Evolutionary conservation across 1,284 basidiomycete species (phyloP), one percentile per base, ranked within the genome.

Genomic region (Sporisorium iseilematis-ciliati): DNA sequence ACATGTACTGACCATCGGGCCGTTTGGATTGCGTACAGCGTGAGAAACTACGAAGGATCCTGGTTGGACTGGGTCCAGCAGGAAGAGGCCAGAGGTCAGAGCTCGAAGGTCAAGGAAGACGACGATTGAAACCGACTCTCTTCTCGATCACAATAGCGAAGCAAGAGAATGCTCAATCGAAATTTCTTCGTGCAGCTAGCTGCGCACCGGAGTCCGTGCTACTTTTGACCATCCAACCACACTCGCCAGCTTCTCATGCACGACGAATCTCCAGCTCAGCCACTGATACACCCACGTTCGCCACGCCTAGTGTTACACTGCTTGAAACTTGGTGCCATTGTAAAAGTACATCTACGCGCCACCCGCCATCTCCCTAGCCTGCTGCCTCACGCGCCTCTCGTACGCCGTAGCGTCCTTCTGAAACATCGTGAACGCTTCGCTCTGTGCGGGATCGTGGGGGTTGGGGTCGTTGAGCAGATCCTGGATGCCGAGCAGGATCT

Each of bases 341-440:
- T n/a, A n/a, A n/a, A n/a, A n/a, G n/a, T n/a, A n/a, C n/a, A 1
- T 35, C 52, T 66, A 75, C 29, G 42, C 54, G 25, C 57, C 58
- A 18, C 60, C 62, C 20, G 71, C 75, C 78, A 78, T 80, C 50
- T 80, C 78, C 7, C 65, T 35, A 0, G 78, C 78, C 60, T 80
- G 78, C 49, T 78, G 73, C 23, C 74, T 25, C 10, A 80, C 73
- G 10, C 70, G 56, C 49, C 74, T 52, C 75, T 84, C 83, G 65
- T 84, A 84, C 7, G 78, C 78, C 0, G 72, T 65, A n/a, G 72
- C 68, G 59, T 84, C 81, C 68, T 81, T 82, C 35, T 96, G 96
- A 89, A 95, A 98, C 91, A 97, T 93, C 48, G 93, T 94, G 86
- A 97, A 97, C 6, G 96, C 95, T 77, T 97, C 95, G 67, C 94